phyloP scores from a whole-genome alignment of 495 filamentous ascomycete species.

The Hypoxylon crocopeplum region DNA sequence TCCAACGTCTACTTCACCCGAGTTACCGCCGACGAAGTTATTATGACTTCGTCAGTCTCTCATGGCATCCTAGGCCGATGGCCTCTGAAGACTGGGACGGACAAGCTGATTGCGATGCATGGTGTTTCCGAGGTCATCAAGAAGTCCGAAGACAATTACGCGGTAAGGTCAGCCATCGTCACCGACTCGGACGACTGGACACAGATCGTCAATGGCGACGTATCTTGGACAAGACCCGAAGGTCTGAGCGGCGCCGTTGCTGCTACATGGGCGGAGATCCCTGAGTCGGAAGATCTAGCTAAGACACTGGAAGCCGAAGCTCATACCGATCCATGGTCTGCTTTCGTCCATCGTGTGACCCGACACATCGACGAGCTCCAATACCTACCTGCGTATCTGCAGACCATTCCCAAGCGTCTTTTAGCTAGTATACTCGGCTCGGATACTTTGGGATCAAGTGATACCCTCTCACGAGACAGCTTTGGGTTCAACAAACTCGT shows the following conservation, averaged over 20 bases:
- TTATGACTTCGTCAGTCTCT: slow-evolving; percentile 76
- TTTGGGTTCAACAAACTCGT: slow-evolving; percentile 89
- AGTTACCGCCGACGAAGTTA: slow-evolving; percentile 72
- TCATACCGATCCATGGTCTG: slow-evolving; percentile 75
- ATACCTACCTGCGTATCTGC: slow-evolving; percentile 76
- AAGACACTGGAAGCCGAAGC: slow-evolving; percentile 85
- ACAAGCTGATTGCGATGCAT: slow-evolving; percentile 59
- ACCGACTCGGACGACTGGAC: slow-evolving; percentile 79
- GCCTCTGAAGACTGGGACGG: slow-evolving; percentile 55
- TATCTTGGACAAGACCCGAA: slow-evolving; percentile 82
- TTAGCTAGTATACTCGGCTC: slow-evolving; percentile 71
- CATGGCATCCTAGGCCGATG: slow-evolving; percentile 78
- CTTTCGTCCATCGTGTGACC: slow-evolving; percentile 86
- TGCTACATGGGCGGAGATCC: slow-evolving; percentile 79
- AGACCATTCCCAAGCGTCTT: slow-evolving; percentile 68
- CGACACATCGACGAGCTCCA: slow-evolving; percentile 82
- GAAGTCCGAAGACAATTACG: slow-evolving; percentile 65
- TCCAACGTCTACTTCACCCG: slow-evolving; percentile 89
- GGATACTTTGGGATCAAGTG: slow-evolving; percentile 54
- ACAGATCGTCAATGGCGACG: slow-evolving; percentile 80
- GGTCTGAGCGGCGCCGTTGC: slow-evolving; percentile 76
- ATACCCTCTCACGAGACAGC: slow-evolving; percentile 67
- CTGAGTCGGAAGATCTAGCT: slow-evolving; percentile 72
- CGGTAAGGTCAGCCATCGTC: slow-evolving; percentile 76
- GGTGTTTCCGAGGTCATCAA: slow-evolving; percentile 84